Conservation (phyloP, 2,329 filamentous ascomycete genomes). For the Claviceps maximensis region DNA sequence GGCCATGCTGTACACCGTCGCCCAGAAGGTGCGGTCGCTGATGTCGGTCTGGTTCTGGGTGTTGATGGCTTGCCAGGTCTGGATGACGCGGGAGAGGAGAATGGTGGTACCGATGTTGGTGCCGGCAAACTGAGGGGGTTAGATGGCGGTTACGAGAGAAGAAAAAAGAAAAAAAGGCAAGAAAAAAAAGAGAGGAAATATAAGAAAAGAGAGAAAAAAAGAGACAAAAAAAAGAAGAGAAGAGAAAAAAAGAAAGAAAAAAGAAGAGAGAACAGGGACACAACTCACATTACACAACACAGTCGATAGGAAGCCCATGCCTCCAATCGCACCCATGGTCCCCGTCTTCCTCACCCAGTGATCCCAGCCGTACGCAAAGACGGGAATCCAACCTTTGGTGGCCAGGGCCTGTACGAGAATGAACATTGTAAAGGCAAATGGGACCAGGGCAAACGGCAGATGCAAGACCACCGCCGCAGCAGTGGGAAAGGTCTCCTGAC, state of each 20-base stretch:
- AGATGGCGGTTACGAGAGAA: neutral
- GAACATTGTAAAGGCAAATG: slow-evolving; percentile 64
- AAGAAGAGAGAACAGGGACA: neutral
- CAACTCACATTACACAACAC: slow-evolving; percentile 56
- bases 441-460: slow-evolving; percentile 53
- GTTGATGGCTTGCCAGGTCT: slow-evolving; percentile 53
- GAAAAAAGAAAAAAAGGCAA: too few relatives aligned
- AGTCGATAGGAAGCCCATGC: slow-evolving; percentile 61
- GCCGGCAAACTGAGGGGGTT: slow-evolving; percentile 47
- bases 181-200: neutral
- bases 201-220: neutral
- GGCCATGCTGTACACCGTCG: slow-evolving; percentile 61
- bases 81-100: slow-evolving; percentile 55
- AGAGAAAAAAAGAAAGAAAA: neutral
- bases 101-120: slow-evolving; percentile 69
- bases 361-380: slow-evolving; percentile 62
- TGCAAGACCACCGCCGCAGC: slow-evolving; percentile 51
- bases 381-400: slow-evolving; percentile 60
- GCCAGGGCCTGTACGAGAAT: slow-evolving; percentile 59
- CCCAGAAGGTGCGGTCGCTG: slow-evolving; percentile 56
- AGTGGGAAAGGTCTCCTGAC: slow-evolving; percentile 58
- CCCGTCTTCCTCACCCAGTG: slow-evolving; percentile 60
- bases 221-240: neutral
- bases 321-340: slow-evolving; percentile 52
- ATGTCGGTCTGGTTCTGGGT: slow-evolving; percentile 32